Conservation (phyloP, 257 asterid genomes). For the Solanum commersonii region DNA sequence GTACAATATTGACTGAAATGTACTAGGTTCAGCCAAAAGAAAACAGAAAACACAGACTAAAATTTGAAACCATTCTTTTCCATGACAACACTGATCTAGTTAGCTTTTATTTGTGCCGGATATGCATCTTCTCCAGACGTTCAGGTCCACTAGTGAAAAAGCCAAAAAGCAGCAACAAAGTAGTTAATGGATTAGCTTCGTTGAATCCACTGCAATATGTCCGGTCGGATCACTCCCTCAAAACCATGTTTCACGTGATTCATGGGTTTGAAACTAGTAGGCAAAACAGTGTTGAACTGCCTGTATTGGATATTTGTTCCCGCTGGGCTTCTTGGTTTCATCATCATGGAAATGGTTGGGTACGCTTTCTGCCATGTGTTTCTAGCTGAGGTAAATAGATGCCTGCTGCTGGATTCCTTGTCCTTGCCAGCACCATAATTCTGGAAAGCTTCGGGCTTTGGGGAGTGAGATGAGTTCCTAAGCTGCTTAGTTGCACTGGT, state of each 20-base stretch:
- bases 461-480: constrained; percentile 15
- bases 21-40: neutral
- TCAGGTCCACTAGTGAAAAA: neutral
- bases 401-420: constrained; percentile 45
- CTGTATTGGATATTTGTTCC: constrained; percentile 46
- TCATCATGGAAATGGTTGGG: constrained; percentile 40
- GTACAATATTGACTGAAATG: neutral
- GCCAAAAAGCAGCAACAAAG: constrained; percentile 1
- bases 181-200: constrained; percentile 12
- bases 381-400: constrained; percentile 42
- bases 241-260: constrained; percentile 19
- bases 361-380: constrained; percentile 35
- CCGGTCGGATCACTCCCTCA: constrained; percentile 44
- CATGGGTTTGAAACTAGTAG: constrained; percentile 17
- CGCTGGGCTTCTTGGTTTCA: constrained; percentile 36
- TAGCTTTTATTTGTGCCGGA: neutral
- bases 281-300: constrained; percentile 27
- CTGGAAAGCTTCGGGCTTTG: constrained; percentile 11
- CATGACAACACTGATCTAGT: neutral
- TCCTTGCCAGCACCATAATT: constrained; percentile 19
- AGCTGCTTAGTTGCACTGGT: constrained; percentile 18
- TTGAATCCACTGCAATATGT: constrained; percentile 51
- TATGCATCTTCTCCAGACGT: neutral
- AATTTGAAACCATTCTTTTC: neutral
- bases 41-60: neutral